Evolutionary conservation across 2,329 filamentous ascomycete genomes (phyloP), one percentile per base, ranked within the genome.

Genomic region (Sclerotinia borealis): DNA sequence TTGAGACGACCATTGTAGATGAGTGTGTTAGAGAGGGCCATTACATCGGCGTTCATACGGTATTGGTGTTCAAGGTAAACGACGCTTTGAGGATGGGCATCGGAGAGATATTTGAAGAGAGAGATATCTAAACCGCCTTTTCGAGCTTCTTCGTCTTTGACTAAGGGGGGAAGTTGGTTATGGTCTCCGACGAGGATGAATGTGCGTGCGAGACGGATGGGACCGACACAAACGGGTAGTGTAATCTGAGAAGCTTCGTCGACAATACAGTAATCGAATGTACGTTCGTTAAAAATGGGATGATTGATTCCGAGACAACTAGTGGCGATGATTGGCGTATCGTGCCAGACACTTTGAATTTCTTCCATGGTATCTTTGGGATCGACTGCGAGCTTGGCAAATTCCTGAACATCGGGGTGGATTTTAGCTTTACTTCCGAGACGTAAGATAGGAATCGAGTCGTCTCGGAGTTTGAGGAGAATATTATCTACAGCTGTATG

Each of bases 401-500:
- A 98, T 27, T 91, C 82, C 69, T 89, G 89, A 1, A 99, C 91
- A 49, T 96, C 91, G 0, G 89, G 87, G 71, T 97, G 93, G 19
- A 99, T 85, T 74, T 97, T 97, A 25, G 90, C 87, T 3, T 87
- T 80, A 1, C 90, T 89, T 6, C 95, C 95, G 0, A 99, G 83
- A n/a, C 95, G 88, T 41, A 99, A 79, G 58, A 96, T 88, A 2
- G 86, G 85, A 48, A 92, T 90, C 10, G 85, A 85, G 68, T 93
- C 90, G 27, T 89, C 79, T 59, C 89, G 89, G 62, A 99, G 87
- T 77, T 99, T 99, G 65, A 99, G 80, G 8, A 99, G 79, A 70
- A 99, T 99, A 69, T 99, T 99, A 83, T 99, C 95, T 3, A 99
- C 95, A 3, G 95, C 95, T 1, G 93, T 96, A 73, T 99, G 95